Conservation (phyloP, 2,329 filamentous ascomycete species). For the Fusarium hostae region DNA sequence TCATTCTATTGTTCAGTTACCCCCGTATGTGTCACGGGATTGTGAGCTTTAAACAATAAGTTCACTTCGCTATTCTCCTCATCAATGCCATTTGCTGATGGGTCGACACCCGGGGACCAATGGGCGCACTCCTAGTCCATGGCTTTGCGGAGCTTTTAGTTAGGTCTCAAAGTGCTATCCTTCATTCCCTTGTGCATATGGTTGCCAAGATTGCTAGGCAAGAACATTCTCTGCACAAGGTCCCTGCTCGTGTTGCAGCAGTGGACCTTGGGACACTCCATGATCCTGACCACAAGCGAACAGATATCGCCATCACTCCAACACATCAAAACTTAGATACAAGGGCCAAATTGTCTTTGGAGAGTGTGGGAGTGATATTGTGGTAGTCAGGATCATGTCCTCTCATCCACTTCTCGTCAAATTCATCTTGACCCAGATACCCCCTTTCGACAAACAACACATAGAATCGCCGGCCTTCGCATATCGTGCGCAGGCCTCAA, state of each 20-base stretch:
- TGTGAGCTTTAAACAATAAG: background rate
- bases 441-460: background rate
- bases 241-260: background rate
- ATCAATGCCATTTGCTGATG: background rate
- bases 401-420: accelerated
- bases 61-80: background rate
- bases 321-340: too few relatives aligned
- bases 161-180: accelerated
- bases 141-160: accelerated
- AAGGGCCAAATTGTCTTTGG: too few relatives aligned
- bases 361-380: accelerated
- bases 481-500: too few relatives aligned
- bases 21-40: accelerated
- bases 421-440: background rate
- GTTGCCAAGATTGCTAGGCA: background rate
- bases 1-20: background rate
- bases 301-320: background rate
- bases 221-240: background rate
- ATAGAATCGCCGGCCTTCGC: background rate
- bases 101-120: background rate
- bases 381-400: accelerated
- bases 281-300: background rate
- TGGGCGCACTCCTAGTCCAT: background rate
- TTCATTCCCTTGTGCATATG: accelerated
- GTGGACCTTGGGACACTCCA: background rate